Conservation (phyloP, 2,329 filamentous ascomycete genomes). For the Diaporthe aspalathi region DNA sequence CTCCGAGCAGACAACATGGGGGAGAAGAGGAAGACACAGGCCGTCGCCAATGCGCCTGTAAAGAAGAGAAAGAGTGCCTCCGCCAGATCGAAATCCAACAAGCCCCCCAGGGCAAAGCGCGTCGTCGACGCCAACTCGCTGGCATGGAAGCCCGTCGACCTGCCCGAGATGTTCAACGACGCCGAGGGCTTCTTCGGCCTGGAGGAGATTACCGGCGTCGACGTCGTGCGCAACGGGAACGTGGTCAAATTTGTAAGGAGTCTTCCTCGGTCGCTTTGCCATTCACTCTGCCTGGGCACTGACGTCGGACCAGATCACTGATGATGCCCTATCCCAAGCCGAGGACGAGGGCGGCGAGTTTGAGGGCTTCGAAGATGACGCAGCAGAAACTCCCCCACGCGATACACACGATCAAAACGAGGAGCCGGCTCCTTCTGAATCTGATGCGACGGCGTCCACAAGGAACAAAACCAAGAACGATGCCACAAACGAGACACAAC, state of each 20-base stretch:
- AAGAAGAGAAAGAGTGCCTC: constrained; percentile 38
- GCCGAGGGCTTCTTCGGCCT: constrained; percentile 94
- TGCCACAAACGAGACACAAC: constrained; percentile 41
- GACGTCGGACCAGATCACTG: constrained; percentile 6
- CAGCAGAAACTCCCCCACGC: constrained; percentile 39
- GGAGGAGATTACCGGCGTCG: constrained; percentile 91
- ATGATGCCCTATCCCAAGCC: not conserved
- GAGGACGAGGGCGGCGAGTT: constrained; percentile 48
- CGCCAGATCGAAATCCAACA: constrained; percentile 34
- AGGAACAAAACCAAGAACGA: constrained; percentile 38
- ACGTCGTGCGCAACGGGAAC: constrained; percentile 77
- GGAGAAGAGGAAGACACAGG: constrained; percentile 45
- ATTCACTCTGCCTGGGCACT: not conserved
- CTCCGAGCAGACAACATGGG: constrained; percentile 8
- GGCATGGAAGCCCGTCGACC: constrained; percentile 68
- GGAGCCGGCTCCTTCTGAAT: constrained; percentile 34
- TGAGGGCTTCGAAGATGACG: constrained; percentile 48
- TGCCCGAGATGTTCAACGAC: constrained; percentile 85
- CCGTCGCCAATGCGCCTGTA: constrained; percentile 24
- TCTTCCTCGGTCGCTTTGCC: not conserved
- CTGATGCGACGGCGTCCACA: constrained; percentile 32
- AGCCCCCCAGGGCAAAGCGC: constrained; percentile 50
- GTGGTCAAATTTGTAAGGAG: constrained; percentile 66
- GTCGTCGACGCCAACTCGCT: constrained; percentile 61
- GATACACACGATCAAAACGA: constrained; percentile 41